These are phyloP conservation scores for Aegilops tauschii DNA, from an alignment of 176 grass and related monocot species.

Conservation along the genomic window DNA sequence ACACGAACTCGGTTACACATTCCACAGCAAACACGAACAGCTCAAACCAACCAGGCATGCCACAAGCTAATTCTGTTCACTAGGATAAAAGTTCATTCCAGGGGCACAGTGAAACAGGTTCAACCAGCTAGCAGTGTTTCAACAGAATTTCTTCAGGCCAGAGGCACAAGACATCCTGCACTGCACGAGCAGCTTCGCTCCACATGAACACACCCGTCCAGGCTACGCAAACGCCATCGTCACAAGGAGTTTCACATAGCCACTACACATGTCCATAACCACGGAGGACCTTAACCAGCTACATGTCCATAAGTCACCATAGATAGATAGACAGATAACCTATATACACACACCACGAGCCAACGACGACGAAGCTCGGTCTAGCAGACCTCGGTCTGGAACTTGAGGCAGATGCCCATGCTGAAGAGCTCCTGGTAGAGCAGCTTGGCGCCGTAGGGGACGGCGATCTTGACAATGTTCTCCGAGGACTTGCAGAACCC, in stretches of 20 bases:
- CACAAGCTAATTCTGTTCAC: not conserved
- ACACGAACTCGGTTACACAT: not conserved
- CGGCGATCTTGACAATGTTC: slow-evolving; percentile 67
- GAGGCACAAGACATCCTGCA: not conserved
- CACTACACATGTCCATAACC: not conserved
- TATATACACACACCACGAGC: slow-evolving; percentile 28
- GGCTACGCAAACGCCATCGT: not conserved
- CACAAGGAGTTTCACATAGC: not conserved
- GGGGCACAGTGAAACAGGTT: not conserved
- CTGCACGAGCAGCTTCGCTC: not conserved
- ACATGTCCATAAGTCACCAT: too few relatives aligned
- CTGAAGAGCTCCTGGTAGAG: slow-evolving; percentile 94
- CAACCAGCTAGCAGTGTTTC: not conserved
- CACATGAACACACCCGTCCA: not conserved
- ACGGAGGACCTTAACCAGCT: too few relatives aligned
- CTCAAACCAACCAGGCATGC: not conserved
- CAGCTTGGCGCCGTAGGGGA: slow-evolving; percentile 85
- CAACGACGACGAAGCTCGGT: not conserved
- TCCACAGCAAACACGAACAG: not conserved
- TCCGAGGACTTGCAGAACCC: slow-evolving; percentile 67
- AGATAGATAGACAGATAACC: not conserved
- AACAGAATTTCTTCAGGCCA: not conserved
- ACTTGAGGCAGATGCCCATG: slow-evolving; percentile 94
- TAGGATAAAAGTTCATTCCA: not conserved
- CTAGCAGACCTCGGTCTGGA: slow-evolving; percentile 75